These are phyloP conservation scores for Coccomyxa sp. DNA, from an alignment of 139 green algal genomes.

Conservation along the genomic window DNA sequence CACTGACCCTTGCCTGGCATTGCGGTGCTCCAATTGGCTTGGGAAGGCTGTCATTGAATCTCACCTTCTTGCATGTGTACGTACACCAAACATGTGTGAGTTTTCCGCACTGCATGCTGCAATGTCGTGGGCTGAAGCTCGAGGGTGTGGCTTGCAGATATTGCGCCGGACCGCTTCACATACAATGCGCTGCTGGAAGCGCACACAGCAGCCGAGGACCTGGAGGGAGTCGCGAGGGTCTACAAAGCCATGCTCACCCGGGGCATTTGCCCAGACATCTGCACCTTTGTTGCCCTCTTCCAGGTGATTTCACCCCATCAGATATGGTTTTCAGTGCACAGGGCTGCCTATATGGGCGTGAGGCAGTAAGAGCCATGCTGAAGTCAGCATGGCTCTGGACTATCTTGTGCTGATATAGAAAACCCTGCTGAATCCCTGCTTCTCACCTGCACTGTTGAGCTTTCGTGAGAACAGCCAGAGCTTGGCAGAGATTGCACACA, in stretches of 20 bases:
- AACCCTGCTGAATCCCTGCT: too few species aligned
- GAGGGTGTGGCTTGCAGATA: background rate
- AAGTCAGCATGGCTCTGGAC: too few species aligned
- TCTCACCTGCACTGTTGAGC: too few species aligned
- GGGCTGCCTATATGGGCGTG: too few species aligned
- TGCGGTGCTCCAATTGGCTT: background rate
- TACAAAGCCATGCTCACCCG: slow-evolving; percentile 6
- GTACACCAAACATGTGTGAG: background rate
- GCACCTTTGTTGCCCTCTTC: slow-evolving; percentile 17
- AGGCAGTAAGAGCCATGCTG: too few species aligned
- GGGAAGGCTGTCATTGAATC: background rate
- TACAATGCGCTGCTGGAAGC: slow-evolving; percentile 18
- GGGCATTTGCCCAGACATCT: slow-evolving; percentile 11
- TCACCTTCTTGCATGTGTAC: background rate
- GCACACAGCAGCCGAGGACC: background rate
- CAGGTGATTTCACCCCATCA: background rate
- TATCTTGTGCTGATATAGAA: too few species aligned
- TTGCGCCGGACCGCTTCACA: background rate
- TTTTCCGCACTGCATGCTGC: background rate
- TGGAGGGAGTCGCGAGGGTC: background rate
- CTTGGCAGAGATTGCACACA: too few species aligned
- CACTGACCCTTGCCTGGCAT: background rate
- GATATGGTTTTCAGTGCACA: background rate
- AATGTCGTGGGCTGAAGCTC: background rate
- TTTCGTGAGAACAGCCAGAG: too few species aligned